Evolutionary conservation across 371 early-diverging fungal genomes (phyloP).

Genomic region (Mortierella sp.): DNA sequence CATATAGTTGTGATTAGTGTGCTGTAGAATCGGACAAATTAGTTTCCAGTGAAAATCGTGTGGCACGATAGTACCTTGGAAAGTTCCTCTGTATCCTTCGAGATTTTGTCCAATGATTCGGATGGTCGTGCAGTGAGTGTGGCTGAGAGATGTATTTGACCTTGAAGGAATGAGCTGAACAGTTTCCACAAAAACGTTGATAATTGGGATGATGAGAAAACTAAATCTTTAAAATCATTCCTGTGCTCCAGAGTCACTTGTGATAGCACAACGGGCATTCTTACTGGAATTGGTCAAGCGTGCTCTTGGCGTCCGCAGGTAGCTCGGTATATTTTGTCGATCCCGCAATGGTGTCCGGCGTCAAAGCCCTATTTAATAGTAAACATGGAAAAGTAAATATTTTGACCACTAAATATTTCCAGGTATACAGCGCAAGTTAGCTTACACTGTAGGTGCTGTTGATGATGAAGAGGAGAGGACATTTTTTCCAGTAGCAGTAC

Average conservation of each 20-base stretch:
- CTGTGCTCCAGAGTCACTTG: background rate
- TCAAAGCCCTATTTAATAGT: constrained; percentile 20
- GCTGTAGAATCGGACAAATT: background rate
- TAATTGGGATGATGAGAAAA: background rate
- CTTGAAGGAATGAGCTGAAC: constrained; percentile 32
- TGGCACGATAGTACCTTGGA: constrained; percentile 24
- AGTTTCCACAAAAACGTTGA: background rate
- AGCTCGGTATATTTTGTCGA: constrained; percentile 52
- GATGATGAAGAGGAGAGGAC: constrained; percentile 15
- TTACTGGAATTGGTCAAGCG: constrained; percentile 50
- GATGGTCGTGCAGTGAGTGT: constrained; percentile 40
- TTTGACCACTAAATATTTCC: background rate
- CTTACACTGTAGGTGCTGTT: constrained; percentile 26
- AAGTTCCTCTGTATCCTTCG: constrained; percentile 36
- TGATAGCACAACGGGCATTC: background rate
- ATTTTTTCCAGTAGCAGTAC: constrained; percentile 24
- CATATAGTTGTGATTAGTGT: background rate
- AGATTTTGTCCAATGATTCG: constrained; percentile 43
- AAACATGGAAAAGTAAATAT: background rate
- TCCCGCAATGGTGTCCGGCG: constrained; percentile 43
- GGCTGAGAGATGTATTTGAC: constrained; percentile 40
- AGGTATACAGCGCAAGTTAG: background rate
- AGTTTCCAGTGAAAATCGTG: background rate
- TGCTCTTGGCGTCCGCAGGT: constrained; percentile 41
- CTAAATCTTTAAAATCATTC: background rate